Conservation (phyloP, 169 alveolate genomes). For the Ophryocystis elektroscirrha region DNA sequence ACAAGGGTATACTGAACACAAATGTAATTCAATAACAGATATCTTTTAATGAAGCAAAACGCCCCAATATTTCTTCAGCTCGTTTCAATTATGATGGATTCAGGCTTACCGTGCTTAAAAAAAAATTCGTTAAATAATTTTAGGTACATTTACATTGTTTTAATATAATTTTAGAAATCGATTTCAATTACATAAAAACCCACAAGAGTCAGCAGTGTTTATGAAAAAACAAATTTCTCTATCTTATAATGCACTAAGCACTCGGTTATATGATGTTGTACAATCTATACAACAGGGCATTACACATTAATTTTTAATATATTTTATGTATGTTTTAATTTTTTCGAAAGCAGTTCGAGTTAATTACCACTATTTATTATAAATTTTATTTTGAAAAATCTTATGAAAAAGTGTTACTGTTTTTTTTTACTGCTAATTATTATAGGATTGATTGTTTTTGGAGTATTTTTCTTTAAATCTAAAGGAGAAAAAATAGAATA, state of each 20-base stretch:
- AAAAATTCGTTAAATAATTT: slow-evolving; percentile 52
- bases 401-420: too few species aligned
- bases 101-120: slow-evolving; percentile 77
- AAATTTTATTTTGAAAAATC: too few species aligned
- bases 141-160: slow-evolving; percentile 4
- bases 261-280: slow-evolving; percentile 43
- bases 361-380: too few species aligned
- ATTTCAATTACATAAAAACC: slow-evolving; percentile 27
- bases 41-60: slow-evolving; percentile 60
- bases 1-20: slow-evolving; percentile 50
- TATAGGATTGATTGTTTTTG: too few species aligned
- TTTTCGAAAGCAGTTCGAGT: too few species aligned
- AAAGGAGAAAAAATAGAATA: too few species aligned
- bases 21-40: slow-evolving; percentile 45
- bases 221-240: slow-evolving; percentile 29
- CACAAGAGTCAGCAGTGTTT: slow-evolving; percentile 34
- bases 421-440: too few species aligned
- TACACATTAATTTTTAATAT: too few species aligned
- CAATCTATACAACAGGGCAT: slow-evolving; percentile 53
- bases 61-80: slow-evolving; percentile 48
- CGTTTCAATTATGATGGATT: slow-evolving; percentile 50
- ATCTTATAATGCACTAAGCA: slow-evolving; percentile 39
- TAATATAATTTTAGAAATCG: slow-evolving; percentile 10
- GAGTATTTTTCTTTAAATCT: too few species aligned
- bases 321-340: too few species aligned